A percentile compares a stretch with the other conserved stretches of the same genome.
phyloP scores from a whole-genome alignment of 495 filamentous ascomycete genomes.

The Astrothelium subdiscretum region DNA sequence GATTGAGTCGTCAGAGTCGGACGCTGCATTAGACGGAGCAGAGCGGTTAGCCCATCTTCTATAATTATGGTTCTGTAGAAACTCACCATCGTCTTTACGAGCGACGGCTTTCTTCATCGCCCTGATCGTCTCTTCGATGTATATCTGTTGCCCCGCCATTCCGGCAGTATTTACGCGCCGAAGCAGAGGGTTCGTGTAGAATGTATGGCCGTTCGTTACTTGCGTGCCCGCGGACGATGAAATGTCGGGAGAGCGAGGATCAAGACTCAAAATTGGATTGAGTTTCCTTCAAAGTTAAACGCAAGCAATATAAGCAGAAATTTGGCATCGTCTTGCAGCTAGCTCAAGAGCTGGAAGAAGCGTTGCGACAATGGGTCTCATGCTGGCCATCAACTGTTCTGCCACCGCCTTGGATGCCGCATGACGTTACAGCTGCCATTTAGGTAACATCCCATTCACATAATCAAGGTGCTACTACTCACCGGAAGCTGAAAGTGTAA shows the following conservation, averaged over 20 bases:
- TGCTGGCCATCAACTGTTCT: too few relatives aligned
- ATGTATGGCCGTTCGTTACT: background rate
- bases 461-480: too few relatives aligned
- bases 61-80: background rate
- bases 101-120: constrained; percentile 61
- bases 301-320: background rate
- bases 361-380: too few relatives aligned
- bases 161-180: constrained; percentile 15
- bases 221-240: too few relatives aligned
- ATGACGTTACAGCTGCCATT: background rate
- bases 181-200: background rate
- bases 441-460: too few relatives aligned
- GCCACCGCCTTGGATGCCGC: background rate
- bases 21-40: constrained; percentile 40
- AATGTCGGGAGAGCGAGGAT: background rate
- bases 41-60: constrained; percentile 15
- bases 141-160: constrained; percentile 61
- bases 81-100: constrained; percentile 24
- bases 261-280: background rate
- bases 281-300: too few relatives aligned
- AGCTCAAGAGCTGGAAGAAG: background rate
- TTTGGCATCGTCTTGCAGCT: background rate
- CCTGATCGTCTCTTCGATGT: constrained; percentile 61
- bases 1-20: constrained; percentile 77
- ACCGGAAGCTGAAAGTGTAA: too few relatives aligned